A percentile compares a stretch with the other conserved stretches of the same genome.
These are phyloP conservation scores for Fusarium paranaense DNA, from an alignment of 2,329 filamentous ascomycete species.

Conservation along the genomic window DNA sequence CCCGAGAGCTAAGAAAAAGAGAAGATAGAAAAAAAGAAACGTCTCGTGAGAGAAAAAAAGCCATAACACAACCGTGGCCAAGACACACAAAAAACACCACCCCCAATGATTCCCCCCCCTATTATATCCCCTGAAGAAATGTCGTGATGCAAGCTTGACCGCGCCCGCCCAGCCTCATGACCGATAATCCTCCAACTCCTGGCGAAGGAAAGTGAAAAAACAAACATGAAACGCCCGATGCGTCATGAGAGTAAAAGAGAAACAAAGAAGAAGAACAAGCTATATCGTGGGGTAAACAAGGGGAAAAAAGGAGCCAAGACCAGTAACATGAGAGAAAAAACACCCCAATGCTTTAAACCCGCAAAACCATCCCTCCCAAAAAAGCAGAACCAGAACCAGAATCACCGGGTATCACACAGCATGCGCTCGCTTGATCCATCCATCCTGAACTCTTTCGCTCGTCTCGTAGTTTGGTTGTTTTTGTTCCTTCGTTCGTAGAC, in stretches of 20 bases:
- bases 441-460: constrained; percentile 30
- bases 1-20: not conserved
- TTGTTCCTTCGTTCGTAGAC: constrained; percentile 1
- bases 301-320: constrained; percentile 11
- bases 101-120: constrained; percentile 4
- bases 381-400: constrained; percentile 26
- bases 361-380: constrained; percentile 23
- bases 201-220: constrained; percentile 20
- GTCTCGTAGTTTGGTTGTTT: constrained; percentile 11
- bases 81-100: constrained; percentile 1
- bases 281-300: not conserved
- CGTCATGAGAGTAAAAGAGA: constrained; percentile 21
- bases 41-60: constrained; percentile 33
- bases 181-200: constrained; percentile 40
- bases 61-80: not conserved
- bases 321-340: constrained; percentile 16
- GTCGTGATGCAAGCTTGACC: constrained; percentile 25
- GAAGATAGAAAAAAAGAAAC: constrained; percentile 1
- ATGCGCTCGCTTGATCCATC: constrained; percentile 34
- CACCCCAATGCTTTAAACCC: constrained; percentile 20
- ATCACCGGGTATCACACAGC: constrained; percentile 44
- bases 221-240: constrained; percentile 19
- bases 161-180: constrained; percentile 27
- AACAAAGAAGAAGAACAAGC: constrained; percentile 1
- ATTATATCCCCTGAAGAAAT: constrained; percentile 39